Percentiles rank a stretch among this genome's conserved stretches.
phyloP scores from a whole-genome alignment of 257 asterid species.

The Solanum megistacrolobum region DNA sequence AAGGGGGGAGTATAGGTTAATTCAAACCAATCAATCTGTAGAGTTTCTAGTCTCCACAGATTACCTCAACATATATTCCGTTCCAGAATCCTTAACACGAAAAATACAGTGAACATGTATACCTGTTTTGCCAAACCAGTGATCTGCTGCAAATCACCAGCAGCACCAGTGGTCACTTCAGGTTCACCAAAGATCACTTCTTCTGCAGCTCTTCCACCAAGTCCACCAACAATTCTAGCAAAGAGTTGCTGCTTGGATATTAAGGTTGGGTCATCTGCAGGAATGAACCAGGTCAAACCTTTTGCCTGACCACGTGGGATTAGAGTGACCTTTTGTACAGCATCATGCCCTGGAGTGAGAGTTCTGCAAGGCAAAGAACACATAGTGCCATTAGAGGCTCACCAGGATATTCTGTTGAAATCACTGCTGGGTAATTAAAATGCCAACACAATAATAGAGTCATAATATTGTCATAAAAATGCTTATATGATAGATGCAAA shows the following conservation, averaged over 20 bases:
- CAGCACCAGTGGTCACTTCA: conserved; percentile 97
- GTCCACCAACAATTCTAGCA: conserved; percentile 97
- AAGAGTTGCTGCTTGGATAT: conserved; percentile 93
- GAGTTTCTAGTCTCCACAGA: not conserved
- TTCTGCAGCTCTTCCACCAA: conserved; percentile 99
- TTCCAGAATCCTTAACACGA: not conserved
- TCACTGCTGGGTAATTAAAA: not conserved
- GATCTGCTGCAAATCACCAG: conserved; percentile 93
- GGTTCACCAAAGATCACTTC: conserved; percentile 95
- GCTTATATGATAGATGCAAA: not conserved
- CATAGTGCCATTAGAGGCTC: not conserved
- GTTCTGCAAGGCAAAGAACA: conserved; percentile 47
- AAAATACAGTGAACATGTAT: not conserved
- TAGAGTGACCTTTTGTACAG: conserved; percentile 92
- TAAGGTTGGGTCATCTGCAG: conserved; percentile 94
- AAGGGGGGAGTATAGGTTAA: not conserved
- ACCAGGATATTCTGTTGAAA: not conserved
- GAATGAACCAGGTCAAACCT: conserved; percentile 98
- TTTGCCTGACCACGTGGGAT: conserved; percentile 98
- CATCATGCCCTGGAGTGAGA: conserved; percentile 92
- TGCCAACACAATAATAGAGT: not conserved
- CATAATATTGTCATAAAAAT: not conserved
- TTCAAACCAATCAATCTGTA: not conserved
- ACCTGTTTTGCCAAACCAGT: conserved; percentile 96
- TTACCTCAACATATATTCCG: not conserved